Percentiles rank a stretch among this genome's conserved stretches.
Evolutionary conservation across 2,329 filamentous ascomycete genomes (phyloP).

Genomic region (Fusarium phyllophilum): DNA sequence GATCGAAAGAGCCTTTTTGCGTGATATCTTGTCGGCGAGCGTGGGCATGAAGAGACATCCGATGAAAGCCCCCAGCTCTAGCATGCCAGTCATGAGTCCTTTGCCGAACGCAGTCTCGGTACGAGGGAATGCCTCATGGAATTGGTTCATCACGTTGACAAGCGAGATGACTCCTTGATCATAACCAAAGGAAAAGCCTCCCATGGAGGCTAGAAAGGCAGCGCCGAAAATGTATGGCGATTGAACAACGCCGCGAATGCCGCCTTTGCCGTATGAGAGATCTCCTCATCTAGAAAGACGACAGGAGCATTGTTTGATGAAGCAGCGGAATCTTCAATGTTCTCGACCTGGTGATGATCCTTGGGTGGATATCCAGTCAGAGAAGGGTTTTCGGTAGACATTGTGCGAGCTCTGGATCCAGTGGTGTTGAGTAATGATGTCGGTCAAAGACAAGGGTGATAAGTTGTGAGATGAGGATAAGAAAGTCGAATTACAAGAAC

Average conservation of each 20-base stretch:
- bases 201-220: slow-evolving; percentile 4
- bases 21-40: slow-evolving; percentile 38
- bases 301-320: background rate
- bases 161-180: slow-evolving; percentile 53
- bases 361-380: background rate
- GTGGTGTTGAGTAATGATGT: background rate
- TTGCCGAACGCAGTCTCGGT: slow-evolving; percentile 52
- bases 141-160: slow-evolving; percentile 58
- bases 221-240: slow-evolving; percentile 2
- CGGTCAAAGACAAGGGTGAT: background rate
- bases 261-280: background rate
- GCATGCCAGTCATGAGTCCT: slow-evolving; percentile 53
- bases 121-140: slow-evolving; percentile 46
- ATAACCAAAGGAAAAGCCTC: slow-evolving; percentile 5
- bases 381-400: background rate
- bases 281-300: background rate
- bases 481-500: too few species aligned
- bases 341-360: background rate
- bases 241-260: background rate
- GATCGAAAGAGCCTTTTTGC: slow-evolving; percentile 41
- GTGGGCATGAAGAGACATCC: slow-evolving; percentile 43
- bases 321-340: background rate
- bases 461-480: background rate
- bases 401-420: background rate
- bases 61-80: slow-evolving; percentile 63